phyloP scores from a whole-genome alignment of 108 stramenopile species.

The Poteriospumella lacustris region DNA sequence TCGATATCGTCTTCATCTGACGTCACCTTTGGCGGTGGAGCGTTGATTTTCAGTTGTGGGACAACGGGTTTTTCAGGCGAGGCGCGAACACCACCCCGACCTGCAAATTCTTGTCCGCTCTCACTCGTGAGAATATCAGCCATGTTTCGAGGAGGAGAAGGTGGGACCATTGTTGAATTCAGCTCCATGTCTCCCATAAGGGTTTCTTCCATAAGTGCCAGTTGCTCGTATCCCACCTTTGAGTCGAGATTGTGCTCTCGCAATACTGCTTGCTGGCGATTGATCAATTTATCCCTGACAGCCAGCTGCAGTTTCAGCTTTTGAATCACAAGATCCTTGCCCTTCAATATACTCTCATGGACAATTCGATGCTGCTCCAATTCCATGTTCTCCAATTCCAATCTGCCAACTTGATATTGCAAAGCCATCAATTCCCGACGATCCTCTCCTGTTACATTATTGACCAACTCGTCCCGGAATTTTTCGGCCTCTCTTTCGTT shows the following conservation, averaged over 20 bases:
- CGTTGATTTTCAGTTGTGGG: no score
- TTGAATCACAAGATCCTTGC: conserved; percentile 51
- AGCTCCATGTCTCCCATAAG: conserved; percentile 19
- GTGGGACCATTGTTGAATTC: conserved; percentile 1
- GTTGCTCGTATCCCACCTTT: conserved; percentile 25
- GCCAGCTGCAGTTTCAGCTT: conserved; percentile 50
- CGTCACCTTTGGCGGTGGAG: not conserved
- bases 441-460: conserved; percentile 46
- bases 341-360: conserved; percentile 47
- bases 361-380: conserved; percentile 55
- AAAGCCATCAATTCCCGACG: conserved; percentile 54
- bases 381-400: conserved; percentile 63
- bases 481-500: conserved; percentile 53
- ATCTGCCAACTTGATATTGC: conserved; percentile 57
- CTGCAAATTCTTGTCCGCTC: no score
- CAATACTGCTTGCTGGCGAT: conserved; percentile 35
- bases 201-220: conserved; percentile 26
- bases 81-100: no score
- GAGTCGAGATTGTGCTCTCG: conserved; percentile 32
- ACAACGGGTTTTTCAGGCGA: no score
- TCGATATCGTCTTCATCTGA: not conserved
- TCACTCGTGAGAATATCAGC: not conserved
- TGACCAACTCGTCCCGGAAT: conserved; percentile 11
- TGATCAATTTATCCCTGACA: conserved; percentile 41
- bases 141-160: conserved; percentile 28